These are phyloP conservation scores for Metschnikowia colocasiae DNA, from an alignment of 805 yeast genomes.

Conservation along the genomic window DNA sequence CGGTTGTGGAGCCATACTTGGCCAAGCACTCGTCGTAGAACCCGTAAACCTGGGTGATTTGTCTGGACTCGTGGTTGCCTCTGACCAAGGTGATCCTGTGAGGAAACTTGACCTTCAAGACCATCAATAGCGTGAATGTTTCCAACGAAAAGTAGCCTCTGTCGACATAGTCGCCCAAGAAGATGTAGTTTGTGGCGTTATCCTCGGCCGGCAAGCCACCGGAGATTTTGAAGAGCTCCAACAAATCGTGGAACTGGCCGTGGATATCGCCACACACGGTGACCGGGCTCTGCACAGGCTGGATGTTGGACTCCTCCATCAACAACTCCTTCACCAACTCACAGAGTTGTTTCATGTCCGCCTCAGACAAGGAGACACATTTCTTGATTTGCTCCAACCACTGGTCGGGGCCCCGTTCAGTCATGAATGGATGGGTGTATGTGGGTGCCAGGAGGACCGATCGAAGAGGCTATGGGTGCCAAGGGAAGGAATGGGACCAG, in stretches of 20 bases:
- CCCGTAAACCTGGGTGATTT: constrained; percentile 98
- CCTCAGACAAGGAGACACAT: constrained; percentile 83
- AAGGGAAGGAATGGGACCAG: not conserved
- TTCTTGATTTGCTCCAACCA: constrained; percentile 94
- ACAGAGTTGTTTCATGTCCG: constrained; percentile 94
- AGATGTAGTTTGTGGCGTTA: constrained; percentile 62
- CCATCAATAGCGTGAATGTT: constrained; percentile 91
- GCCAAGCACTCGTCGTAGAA: constrained; percentile 94
- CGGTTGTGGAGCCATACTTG: constrained; percentile 91
- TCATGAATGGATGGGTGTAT: constrained; percentile 35
- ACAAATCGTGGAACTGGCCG: constrained; percentile 93
- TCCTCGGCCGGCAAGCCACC: constrained; percentile 90
- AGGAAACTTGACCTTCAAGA: constrained; percentile 85
- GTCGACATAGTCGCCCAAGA: constrained; percentile 95
- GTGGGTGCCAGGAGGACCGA: not conserved
- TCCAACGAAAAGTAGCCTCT: constrained; percentile 95
- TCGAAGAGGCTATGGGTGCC: not conserved
- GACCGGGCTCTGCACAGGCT: constrained; percentile 89
- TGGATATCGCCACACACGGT: constrained; percentile 97
- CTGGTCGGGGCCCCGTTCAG: constrained; percentile 84
- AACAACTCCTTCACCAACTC: constrained; percentile 90
- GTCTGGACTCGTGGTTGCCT: constrained; percentile 97
- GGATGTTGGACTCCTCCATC: constrained; percentile 95
- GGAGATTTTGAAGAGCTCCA: constrained; percentile 82
- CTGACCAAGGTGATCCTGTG: constrained; percentile 82